phyloP scores from a whole-genome alignment of 768 basidiomycete species.

The Trametes maxima region DNA sequence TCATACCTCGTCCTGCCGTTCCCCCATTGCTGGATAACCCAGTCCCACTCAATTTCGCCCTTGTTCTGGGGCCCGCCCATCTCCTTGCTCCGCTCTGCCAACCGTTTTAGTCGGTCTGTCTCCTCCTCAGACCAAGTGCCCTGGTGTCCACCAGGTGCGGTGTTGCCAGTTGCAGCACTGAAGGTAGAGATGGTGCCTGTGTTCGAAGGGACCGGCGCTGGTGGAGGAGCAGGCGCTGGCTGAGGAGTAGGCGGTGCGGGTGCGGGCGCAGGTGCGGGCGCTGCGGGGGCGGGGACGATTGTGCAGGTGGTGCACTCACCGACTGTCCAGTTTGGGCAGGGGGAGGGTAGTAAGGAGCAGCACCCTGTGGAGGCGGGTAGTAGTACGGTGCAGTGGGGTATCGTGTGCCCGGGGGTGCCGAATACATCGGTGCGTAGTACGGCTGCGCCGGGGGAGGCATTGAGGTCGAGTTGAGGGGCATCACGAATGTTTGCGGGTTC shows the following conservation, averaged over 20 bases:
- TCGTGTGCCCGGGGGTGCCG: constrained; percentile 38
- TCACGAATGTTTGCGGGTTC: constrained; percentile 72
- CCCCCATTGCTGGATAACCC: constrained; percentile 75
- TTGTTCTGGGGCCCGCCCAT: constrained; percentile 40
- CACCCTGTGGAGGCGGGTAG: constrained; percentile 45
- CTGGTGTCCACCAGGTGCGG: constrained; percentile 49
- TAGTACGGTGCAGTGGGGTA: constrained; percentile 71
- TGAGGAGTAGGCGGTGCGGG: constrained; percentile 5
- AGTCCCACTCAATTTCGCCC: constrained; percentile 80
- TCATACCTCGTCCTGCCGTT: constrained; percentile 68
- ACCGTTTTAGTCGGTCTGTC: constrained; percentile 62
- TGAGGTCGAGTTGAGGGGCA: constrained; percentile 53
- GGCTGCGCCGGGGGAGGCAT: constrained; percentile 48
- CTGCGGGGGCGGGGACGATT: constrained; percentile 36
- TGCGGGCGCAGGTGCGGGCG: constrained; percentile 27
- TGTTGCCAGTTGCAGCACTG: constrained; percentile 30
- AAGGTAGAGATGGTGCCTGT: constrained; percentile 28
- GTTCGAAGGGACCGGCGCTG: constrained; percentile 18
- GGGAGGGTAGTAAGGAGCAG: constrained; percentile 28
- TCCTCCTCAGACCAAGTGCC: constrained; percentile 84
- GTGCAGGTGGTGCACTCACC: constrained; percentile 14
- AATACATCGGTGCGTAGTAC: constrained; percentile 42
- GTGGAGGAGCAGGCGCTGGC: constrained; percentile 11
- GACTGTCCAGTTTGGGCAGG: constrained; percentile 12
- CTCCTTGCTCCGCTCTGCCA: constrained; percentile 67